Percentiles rank a stretch among this genome's conserved stretches.
Evolutionary conservation across 148 eudicot species (phyloP).

Genomic region (Bassia scoparia): DNA sequence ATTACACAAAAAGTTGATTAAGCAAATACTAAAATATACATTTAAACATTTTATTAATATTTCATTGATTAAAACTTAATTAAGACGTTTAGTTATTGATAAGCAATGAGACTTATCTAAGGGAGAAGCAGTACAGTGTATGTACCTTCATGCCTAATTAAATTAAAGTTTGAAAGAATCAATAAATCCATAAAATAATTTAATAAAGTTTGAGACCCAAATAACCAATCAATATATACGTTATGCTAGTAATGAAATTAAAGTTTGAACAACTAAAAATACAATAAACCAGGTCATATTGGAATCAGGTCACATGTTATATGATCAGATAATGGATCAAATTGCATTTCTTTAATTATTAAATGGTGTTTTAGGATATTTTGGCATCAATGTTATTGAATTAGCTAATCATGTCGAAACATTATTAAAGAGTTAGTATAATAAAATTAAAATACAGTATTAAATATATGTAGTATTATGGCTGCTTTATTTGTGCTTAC

Average conservation of each 20-base stretch:
- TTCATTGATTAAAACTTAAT: too few species aligned
- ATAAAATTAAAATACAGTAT: too few species aligned
- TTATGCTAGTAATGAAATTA: too few species aligned
- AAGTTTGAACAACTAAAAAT: not conserved
- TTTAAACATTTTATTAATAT: too few species aligned
- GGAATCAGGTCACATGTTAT: conserved; percentile 15
- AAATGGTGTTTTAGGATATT: not conserved
- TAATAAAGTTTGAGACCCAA: not conserved
- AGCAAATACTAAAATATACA: too few species aligned
- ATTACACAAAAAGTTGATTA: too few species aligned
- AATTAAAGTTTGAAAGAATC: not conserved
- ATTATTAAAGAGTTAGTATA: not conserved
- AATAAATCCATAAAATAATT: not conserved
- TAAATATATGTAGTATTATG: too few species aligned
- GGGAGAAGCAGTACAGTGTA: not conserved
- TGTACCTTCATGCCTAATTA: too few species aligned
- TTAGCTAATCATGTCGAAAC: conserved; percentile 1
- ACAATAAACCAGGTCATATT: not conserved
- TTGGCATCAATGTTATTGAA: not conserved
- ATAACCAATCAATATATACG: not conserved
- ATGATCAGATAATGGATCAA: conserved; percentile 8
- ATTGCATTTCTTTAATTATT: not conserved
- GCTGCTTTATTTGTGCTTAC: too few species aligned
- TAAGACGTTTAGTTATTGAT: not conserved
- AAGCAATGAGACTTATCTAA: conserved; percentile 1